These are phyloP conservation scores for Colletotrichum sp. DNA, from an alignment of 2,329 filamentous ascomycete genomes.

Conservation along the genomic window DNA sequence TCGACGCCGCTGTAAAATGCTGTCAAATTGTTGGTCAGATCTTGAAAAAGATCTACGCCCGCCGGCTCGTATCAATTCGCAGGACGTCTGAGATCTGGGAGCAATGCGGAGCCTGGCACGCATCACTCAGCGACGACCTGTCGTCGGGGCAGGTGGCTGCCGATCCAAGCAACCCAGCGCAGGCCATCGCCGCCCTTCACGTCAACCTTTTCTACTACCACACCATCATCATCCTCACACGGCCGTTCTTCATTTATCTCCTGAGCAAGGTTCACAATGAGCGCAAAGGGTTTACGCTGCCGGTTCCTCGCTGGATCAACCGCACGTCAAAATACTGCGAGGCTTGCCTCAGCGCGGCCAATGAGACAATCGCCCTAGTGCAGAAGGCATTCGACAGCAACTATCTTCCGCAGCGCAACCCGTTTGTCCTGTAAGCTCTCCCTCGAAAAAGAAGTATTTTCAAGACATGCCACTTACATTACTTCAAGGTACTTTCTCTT, in stretches of 20 bases:
- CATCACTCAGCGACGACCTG: slow-evolving; percentile 50
- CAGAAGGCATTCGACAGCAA: slow-evolving; percentile 46
- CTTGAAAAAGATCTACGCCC: slow-evolving; percentile 64
- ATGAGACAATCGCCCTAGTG: slow-evolving; percentile 53
- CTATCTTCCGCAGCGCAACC: slow-evolving; percentile 56
- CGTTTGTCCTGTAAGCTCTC: slow-evolving; percentile 58
- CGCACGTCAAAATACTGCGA: slow-evolving; percentile 40
- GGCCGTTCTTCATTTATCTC: slow-evolving; percentile 67
- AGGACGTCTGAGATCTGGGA: slow-evolving; percentile 62
- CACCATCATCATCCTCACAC: slow-evolving; percentile 65
- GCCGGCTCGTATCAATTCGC: slow-evolving; percentile 61
- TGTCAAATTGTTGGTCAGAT: slow-evolving; percentile 63
- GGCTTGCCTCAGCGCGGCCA: slow-evolving; percentile 55
- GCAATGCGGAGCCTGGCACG: slow-evolving; percentile 56
- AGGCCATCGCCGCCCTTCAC: slow-evolving; percentile 66
- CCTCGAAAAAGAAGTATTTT: not conserved
- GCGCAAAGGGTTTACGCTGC: slow-evolving; percentile 26
- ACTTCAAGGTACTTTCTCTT: slow-evolving; percentile 59
- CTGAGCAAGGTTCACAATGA: slow-evolving; percentile 47
- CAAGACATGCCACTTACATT: slow-evolving; percentile 5
- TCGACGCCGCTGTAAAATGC: slow-evolving; percentile 62
- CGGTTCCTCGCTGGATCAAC: slow-evolving; percentile 21
- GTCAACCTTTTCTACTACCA: slow-evolving; percentile 67
- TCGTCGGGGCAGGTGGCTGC: slow-evolving; percentile 54
- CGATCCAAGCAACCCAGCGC: slow-evolving; percentile 42